Conservation (phyloP, 768 basidiomycete species). For the Cytidiella melzeri region DNA sequence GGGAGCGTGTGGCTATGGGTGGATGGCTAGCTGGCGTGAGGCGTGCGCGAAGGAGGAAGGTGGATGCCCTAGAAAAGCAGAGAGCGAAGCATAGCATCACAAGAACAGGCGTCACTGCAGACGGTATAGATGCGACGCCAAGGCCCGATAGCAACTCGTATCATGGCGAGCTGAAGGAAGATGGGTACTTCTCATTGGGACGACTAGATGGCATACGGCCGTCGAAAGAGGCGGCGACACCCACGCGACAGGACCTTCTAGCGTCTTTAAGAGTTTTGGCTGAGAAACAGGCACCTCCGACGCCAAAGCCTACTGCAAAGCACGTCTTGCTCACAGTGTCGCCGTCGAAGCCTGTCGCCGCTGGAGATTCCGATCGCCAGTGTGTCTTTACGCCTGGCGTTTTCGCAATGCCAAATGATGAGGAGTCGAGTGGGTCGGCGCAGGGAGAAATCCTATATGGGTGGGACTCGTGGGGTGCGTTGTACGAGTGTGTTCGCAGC, state of each 20-base stretch:
- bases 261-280: constrained; percentile 22
- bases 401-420: constrained; percentile 28
- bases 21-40: constrained; percentile 44
- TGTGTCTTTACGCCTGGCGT: constrained; percentile 41
- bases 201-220: constrained; percentile 1
- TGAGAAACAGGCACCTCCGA: constrained; percentile 23
- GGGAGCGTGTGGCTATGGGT: constrained; percentile 31
- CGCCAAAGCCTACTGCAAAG: constrained; percentile 27
- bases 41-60: constrained; percentile 22
- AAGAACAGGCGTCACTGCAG: constrained; percentile 13
- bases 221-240: constrained; percentile 2
- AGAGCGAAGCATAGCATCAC: constrained; percentile 24
- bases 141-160: constrained; percentile 6
- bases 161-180: constrained; percentile 9
- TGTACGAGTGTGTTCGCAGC: not conserved
- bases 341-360: constrained; percentile 22
- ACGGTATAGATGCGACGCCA: constrained; percentile 15
- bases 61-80: constrained; percentile 8
- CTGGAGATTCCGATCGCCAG: constrained; percentile 35
- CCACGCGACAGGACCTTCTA: constrained; percentile 8
- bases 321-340: constrained; percentile 51
- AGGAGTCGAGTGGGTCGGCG: constrained; percentile 3
- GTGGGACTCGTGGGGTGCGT: constrained; percentile 45
- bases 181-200: constrained; percentile 3
- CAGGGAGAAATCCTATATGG: constrained; percentile 39